phyloP scores from a whole-genome alignment of 2,329 filamentous ascomycete species.

The Stenocarpella maydis region DNA sequence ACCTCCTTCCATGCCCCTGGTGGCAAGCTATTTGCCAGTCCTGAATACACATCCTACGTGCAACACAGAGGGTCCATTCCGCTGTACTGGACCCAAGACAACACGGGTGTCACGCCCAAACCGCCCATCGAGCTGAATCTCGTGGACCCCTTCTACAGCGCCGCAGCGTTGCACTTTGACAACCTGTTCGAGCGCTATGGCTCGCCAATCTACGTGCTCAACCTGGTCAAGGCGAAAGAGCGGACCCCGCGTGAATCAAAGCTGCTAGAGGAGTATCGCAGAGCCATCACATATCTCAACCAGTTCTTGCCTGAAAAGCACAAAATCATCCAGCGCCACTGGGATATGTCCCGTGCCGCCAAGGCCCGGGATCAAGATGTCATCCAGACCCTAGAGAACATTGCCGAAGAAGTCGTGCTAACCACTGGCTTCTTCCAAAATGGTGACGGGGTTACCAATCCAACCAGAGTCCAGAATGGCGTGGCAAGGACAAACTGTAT shows the following conservation, averaged over 20 bases:
- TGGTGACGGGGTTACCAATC: constrained; percentile 73
- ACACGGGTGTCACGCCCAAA: constrained; percentile 92
- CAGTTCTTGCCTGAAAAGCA: constrained; percentile 86
- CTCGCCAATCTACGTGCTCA: constrained; percentile 88
- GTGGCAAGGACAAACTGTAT: constrained; percentile 97
- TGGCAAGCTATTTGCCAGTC: constrained; percentile 83
- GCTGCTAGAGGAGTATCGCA: constrained; percentile 84
- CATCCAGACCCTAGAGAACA: constrained; percentile 87
- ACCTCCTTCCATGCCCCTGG: constrained; percentile 96
- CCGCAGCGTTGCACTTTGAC: constrained; percentile 93
- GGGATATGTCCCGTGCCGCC: constrained; percentile 97
- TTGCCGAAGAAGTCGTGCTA: constrained; percentile 85
- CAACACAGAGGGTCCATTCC: constrained; percentile 98
- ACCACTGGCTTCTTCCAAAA: constrained; percentile 96
- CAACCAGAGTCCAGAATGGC: constrained; percentile 83
- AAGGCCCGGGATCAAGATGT: constrained; percentile 94
- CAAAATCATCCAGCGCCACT: constrained; percentile 92
- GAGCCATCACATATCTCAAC: constrained; percentile 90
- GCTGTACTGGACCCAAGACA: constrained; percentile 97
- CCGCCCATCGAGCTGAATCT: constrained; percentile 95
- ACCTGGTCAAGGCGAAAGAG: constrained; percentile 89
- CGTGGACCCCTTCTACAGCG: constrained; percentile 94
- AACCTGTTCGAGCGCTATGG: constrained; percentile 94
- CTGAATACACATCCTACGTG: constrained; percentile 93
- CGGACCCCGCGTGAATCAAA: constrained; percentile 91